phyloP scores from a whole-genome alignment of 1,139 yeast species.

The Lodderomyces beijingensis region DNA sequence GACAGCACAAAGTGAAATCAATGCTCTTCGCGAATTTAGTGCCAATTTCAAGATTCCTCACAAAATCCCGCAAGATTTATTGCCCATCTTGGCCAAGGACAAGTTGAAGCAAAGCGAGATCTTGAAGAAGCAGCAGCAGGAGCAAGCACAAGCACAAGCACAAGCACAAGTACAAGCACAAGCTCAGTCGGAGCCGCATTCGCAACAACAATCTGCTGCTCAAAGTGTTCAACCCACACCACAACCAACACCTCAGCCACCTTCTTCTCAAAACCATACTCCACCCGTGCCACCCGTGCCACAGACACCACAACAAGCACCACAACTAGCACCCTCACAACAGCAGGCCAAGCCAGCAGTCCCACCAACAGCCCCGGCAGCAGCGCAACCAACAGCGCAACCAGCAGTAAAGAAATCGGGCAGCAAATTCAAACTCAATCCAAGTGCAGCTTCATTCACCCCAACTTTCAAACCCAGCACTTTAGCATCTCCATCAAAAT shows the following conservation, averaged over 20 bases:
- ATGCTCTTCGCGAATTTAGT: slow-evolving; percentile 78
- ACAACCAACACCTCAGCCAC: slow-evolving; percentile 1
- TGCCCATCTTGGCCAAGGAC: slow-evolving; percentile 71
- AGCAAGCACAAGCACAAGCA: slow-evolving; percentile 11
- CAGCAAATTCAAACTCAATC: slow-evolving; percentile 66
- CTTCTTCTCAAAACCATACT: too few relatives aligned
- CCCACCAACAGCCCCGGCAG: not conserved
- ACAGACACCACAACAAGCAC: not conserved
- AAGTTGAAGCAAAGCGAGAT: slow-evolving; percentile 62
- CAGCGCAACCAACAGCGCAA: slow-evolving; percentile 6
- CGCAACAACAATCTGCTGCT: slow-evolving; percentile 9
- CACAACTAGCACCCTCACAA: too few relatives aligned
- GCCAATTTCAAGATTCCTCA: slow-evolving; percentile 77
- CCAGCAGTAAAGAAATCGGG: slow-evolving; percentile 48
- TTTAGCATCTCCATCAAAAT: slow-evolving; percentile 27
- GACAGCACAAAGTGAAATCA: slow-evolving; percentile 63
- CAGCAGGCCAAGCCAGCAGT: not conserved
- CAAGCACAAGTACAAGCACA: slow-evolving; percentile 14
- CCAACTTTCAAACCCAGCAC: slow-evolving; percentile 39
- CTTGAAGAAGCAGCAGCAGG: slow-evolving; percentile 29
- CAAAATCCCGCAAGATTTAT: slow-evolving; percentile 68
- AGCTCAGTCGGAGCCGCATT: slow-evolving; percentile 14
- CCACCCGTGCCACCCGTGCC: too few relatives aligned
- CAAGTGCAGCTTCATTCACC: slow-evolving; percentile 67
- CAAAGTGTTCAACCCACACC: not conserved